phyloP scores from a whole-genome alignment of 2,329 filamentous ascomycete genomes.

The Trichoderma oligosporum region DNA sequence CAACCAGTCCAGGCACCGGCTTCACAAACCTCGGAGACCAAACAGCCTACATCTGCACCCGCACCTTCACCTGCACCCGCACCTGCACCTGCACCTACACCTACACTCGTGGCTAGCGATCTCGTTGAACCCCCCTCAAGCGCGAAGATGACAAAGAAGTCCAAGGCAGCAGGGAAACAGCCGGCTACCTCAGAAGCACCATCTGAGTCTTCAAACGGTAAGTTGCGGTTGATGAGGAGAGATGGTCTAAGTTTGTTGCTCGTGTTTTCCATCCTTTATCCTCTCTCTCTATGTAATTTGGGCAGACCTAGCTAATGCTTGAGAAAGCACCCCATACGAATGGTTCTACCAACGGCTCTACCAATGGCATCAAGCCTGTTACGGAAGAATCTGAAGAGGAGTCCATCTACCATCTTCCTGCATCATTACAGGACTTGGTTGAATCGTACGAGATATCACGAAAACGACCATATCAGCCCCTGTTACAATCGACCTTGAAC shows the following conservation, averaged over 20 bases:
- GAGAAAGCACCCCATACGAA: slow-evolving; percentile 44
- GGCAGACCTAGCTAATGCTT: slow-evolving; percentile 4
- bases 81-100: slow-evolving; percentile 26
- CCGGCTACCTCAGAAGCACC: slow-evolving; percentile 37
- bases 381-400: slow-evolving; percentile 57
- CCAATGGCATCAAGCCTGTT: slow-evolving; percentile 49
- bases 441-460: slow-evolving; percentile 86
- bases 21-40: slow-evolving; percentile 29
- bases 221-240: slow-evolving; percentile 13
- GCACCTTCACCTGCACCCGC: slow-evolving; percentile 27
- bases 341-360: slow-evolving; percentile 48
- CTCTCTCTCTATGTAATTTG: not conserved
- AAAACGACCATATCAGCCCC: slow-evolving; percentile 58
- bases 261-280: not conserved
- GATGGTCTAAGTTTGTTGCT: not conserved
- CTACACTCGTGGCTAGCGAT: slow-evolving; percentile 26
- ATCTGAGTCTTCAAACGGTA: slow-evolving; percentile 46
- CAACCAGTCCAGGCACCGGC: slow-evolving; percentile 30
- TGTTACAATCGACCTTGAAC: slow-evolving; percentile 65
- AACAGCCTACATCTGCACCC: slow-evolving; percentile 28
- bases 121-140: slow-evolving; percentile 28
- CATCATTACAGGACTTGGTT: slow-evolving; percentile 82
- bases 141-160: slow-evolving; percentile 36
- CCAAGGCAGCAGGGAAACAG: slow-evolving; percentile 45
- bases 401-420: slow-evolving; percentile 87